phyloP scores from a whole-genome alignment of 1,284 basidiomycete species.

The Sparassis latifolia region DNA sequence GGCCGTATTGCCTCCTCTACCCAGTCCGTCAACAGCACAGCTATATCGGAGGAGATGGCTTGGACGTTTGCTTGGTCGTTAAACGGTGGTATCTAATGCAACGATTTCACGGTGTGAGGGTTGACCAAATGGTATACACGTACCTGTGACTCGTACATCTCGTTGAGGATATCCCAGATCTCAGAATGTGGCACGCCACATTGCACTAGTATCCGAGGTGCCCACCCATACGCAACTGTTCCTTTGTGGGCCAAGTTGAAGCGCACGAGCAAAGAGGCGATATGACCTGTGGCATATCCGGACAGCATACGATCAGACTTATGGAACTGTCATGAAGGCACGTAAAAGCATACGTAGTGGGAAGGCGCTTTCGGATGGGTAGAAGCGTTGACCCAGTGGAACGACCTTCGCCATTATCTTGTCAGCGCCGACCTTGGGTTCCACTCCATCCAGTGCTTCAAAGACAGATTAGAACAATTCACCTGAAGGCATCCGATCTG shows the following conservation, averaged over 20 bases:
- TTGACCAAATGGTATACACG: conserved; percentile 12
- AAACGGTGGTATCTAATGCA: conserved; percentile 69
- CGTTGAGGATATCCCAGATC: conserved; percentile 81
- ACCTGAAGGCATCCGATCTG: background rate
- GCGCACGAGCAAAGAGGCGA: conserved; percentile 63
- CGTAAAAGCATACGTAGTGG: conserved; percentile 58
- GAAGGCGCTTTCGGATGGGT: conserved; percentile 88
- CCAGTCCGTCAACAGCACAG: conserved; percentile 71
- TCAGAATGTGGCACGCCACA: conserved; percentile 72
- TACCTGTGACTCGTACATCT: conserved; percentile 85
- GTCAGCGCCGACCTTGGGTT: conserved; percentile 50
- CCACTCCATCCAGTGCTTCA: conserved; percentile 44
- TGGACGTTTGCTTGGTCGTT: conserved; percentile 73
- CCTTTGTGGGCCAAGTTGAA: conserved; percentile 60
- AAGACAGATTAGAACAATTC: conserved; percentile 1
- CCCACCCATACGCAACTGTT: conserved; percentile 71
- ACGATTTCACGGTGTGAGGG: background rate
- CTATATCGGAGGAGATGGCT: conserved; percentile 72
- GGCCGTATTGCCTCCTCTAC: conserved; percentile 65
- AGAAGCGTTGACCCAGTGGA: conserved; percentile 77
- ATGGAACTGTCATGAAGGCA: conserved; percentile 5
- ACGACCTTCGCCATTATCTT: conserved; percentile 58
- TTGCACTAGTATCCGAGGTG: conserved; percentile 67
- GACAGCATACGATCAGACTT: background rate
- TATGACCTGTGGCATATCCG: conserved; percentile 41